A percentile compares a stretch with the other conserved stretches of the same genome.
phyloP scores from a whole-genome alignment of 2,329 filamentous ascomycete species.

The Diaporthe sp. region DNA sequence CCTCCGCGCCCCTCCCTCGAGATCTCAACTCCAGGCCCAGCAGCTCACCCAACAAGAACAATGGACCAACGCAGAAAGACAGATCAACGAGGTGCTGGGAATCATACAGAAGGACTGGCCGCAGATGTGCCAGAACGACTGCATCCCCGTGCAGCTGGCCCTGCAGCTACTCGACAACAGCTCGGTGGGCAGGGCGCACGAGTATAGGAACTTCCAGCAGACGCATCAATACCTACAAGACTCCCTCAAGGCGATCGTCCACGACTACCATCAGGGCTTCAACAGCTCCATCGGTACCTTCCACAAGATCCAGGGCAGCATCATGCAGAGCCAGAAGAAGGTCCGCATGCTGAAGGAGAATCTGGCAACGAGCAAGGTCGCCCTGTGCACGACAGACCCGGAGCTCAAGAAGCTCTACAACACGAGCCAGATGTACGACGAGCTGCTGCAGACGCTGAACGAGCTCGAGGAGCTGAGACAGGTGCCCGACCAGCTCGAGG shows the following conservation, averaged over 20 bases:
- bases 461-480: constrained; percentile 89
- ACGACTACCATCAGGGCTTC: constrained; percentile 99
- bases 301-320: constrained; percentile 96
- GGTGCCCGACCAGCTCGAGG: constrained; percentile 92
- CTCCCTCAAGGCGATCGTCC: constrained; percentile 93
- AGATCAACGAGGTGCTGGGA: constrained; percentile 75
- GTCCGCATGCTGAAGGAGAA: constrained; percentile 86
- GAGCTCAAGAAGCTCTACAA: constrained; percentile 91
- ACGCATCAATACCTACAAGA: constrained; percentile 91
- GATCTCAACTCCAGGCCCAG: constrained; percentile 42
- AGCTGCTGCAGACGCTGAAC: constrained; percentile 83
- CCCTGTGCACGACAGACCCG: constrained; percentile 85
- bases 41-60: constrained; percentile 38
- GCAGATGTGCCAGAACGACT: constrained; percentile 88
- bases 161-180: constrained; percentile 93
- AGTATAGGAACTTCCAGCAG: constrained; percentile 85
- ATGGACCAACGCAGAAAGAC: constrained; percentile 61
- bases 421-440: constrained; percentile 90
- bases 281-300: constrained; percentile 99
- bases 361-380: constrained; percentile 82
- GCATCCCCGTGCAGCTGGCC: constrained; percentile 93
- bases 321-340: constrained; percentile 86
- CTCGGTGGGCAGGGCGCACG: constrained; percentile 90
- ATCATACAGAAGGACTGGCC: constrained; percentile 92
- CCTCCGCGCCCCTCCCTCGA: constrained; percentile 46